Evolutionary conservation across 2,329 filamentous ascomycete genomes (phyloP).

Genomic region (Venturiaceae sp.): DNA sequence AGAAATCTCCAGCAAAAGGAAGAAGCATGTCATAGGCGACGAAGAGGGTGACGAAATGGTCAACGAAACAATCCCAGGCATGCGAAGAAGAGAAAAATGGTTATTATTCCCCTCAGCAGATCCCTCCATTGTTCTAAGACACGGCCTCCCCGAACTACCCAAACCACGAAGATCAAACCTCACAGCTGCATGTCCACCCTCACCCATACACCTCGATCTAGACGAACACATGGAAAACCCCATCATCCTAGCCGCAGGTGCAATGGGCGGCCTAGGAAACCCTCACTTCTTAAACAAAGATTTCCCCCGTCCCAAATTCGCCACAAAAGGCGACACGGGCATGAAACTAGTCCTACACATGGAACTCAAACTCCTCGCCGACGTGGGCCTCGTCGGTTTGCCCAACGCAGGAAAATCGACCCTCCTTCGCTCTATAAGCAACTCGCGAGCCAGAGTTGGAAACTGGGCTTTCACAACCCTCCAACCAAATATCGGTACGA

Average conservation of each 20-base stretch:
- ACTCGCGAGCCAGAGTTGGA: conserved; percentile 80
- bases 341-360: conserved; percentile 73
- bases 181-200: conserved; percentile 57
- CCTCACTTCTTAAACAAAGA: conserved; percentile 78
- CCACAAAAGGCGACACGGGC: conserved; percentile 74
- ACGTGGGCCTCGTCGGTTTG: conserved; percentile 87
- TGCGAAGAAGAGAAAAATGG: conserved; percentile 55
- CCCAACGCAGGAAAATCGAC: conserved; percentile 97
- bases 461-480: conserved; percentile 97
- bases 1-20: conserved; percentile 10
- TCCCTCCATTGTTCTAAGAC: conserved; percentile 55
- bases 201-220: conserved; percentile 53
- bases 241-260: conserved; percentile 77
- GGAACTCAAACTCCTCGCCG: conserved; percentile 89
- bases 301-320: conserved; percentile 72
- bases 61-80: not conserved
- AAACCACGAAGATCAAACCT: conserved; percentile 47
- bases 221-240: conserved; percentile 68
- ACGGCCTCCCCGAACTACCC: conserved; percentile 48
- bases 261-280: conserved; percentile 84
- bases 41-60: not conserved
- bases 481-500: conserved; percentile 89
- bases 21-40: conserved; percentile 19
- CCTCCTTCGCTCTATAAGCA: conserved; percentile 74
- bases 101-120: conserved; percentile 66